phyloP scores from a whole-genome alignment of 768 basidiomycete species.

The Pluteus cervinus region DNA sequence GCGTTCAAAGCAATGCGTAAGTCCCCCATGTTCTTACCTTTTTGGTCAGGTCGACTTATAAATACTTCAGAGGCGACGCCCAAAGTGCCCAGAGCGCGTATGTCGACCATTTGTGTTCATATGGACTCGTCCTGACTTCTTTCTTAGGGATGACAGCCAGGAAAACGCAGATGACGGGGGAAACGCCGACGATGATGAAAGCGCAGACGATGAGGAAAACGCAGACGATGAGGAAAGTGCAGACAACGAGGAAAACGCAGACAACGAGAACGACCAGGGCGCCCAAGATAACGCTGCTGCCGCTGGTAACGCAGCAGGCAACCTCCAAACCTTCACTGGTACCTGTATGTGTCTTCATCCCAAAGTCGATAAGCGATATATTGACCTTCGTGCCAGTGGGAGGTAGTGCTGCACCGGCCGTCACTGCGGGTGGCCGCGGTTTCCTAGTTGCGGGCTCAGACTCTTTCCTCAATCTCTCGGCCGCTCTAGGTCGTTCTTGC shows the following conservation, averaged over 20 bases:
- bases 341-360: constrained; percentile 26
- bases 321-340: constrained; percentile 49
- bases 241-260: too few species aligned
- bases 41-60: too few species aligned
- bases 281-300: constrained; percentile 8
- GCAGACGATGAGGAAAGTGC: too few species aligned
- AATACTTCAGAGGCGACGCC: too few species aligned
- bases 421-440: constrained; percentile 37
- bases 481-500: constrained; percentile 52
- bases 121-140: too few species aligned
- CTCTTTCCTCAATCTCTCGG: constrained; percentile 39
- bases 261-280: constrained; percentile 10
- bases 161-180: too few species aligned
- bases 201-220: too few species aligned
- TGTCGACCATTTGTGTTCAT: too few species aligned
- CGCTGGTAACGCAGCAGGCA: constrained; percentile 18
- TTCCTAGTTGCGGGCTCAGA: constrained; percentile 42
- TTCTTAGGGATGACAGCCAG: too few species aligned
- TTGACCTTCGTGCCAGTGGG: constrained; percentile 26
- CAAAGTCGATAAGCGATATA: neutral
- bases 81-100: too few species aligned
- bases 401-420: constrained; percentile 36
- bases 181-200: too few species aligned
- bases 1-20: constrained; percentile 11
- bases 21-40: too few species aligned